phyloP scores from a whole-genome alignment of 1,284 basidiomycete genomes.

The Amylostereum areolatum region DNA sequence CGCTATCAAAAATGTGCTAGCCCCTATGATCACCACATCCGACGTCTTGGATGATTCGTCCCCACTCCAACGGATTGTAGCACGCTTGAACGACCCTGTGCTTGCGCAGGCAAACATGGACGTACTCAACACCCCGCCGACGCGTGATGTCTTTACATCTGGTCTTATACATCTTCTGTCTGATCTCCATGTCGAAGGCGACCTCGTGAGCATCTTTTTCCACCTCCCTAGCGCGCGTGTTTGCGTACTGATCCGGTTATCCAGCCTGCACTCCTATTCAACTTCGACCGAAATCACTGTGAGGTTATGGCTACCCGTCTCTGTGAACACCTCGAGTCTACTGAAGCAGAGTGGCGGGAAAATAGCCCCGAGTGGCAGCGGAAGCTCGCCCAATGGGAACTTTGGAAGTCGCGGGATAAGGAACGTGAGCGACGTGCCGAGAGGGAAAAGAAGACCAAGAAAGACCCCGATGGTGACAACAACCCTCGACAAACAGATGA shows the following conservation, averaged over 20 bases:
- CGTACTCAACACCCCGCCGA: slow-evolving; percentile 27
- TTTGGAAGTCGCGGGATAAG: slow-evolving; percentile 40
- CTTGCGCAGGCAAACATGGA: slow-evolving; percentile 18
- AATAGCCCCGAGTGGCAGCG: slow-evolving; percentile 41
- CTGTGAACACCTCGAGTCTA: slow-evolving; percentile 25
- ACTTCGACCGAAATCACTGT: slow-evolving; percentile 54
- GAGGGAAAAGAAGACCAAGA: slow-evolving; percentile 33
- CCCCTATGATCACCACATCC: slow-evolving; percentile 29
- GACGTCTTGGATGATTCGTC: slow-evolving; percentile 31
- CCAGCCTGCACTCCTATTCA: slow-evolving; percentile 63
- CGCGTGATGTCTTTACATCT: slow-evolving; percentile 20
- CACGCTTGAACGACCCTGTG: slow-evolving; percentile 33
- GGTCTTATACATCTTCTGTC: slow-evolving; percentile 48
- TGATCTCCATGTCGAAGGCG: slow-evolving; percentile 43
- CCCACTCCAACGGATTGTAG: slow-evolving; percentile 34
- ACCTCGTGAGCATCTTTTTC: slow-evolving; percentile 37
- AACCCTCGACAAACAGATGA: slow-evolving; percentile 16
- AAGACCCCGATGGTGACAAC: slow-evolving; percentile 26
- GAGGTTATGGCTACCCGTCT: slow-evolving; percentile 46
- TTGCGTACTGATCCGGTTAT: slow-evolving; percentile 3
- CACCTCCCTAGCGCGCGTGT: slow-evolving; percentile 3
- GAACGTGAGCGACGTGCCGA: slow-evolving; percentile 36
- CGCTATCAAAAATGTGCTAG: slow-evolving; percentile 40
- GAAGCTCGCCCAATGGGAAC: slow-evolving; percentile 47
- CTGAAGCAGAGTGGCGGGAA: slow-evolving; percentile 46